A percentile compares a stretch with the other conserved stretches of the same genome.
phyloP scores from a whole-genome alignment of 768 basidiomycete genomes.

The Kwoniella mangroviensis region DNA sequence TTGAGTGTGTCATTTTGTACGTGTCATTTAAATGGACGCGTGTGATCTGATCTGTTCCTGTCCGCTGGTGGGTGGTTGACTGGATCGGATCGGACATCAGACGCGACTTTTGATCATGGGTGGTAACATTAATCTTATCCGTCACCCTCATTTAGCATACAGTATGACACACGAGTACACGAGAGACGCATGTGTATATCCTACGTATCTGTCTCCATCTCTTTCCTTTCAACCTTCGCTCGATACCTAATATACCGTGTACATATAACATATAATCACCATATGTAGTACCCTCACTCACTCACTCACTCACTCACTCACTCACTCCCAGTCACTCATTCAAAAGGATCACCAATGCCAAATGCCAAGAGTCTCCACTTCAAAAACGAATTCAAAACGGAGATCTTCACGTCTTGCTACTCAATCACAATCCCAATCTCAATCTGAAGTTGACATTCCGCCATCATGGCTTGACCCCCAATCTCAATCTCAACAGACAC shows the following conservation, averaged over 20 bases:
- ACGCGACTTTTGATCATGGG: neutral
- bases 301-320: neutral
- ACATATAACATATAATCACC: neutral
- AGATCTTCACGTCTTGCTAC: neutral
- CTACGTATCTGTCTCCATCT: neutral
- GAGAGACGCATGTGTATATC: too few species aligned
- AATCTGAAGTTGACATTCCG: neutral
- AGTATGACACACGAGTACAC: neutral
- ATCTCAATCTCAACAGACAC: constrained; percentile 1
- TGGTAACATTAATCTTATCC: neutral
- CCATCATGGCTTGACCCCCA: neutral
- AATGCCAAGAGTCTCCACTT: neutral
- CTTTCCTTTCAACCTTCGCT: neutral
- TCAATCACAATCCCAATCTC: constrained; percentile 12
- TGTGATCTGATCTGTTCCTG: too few species aligned
- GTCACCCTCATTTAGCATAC: neutral
- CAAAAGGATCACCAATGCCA: neutral
- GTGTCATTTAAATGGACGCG: too few species aligned
- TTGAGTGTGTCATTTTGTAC: too few species aligned
- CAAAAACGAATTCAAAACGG: neutral
- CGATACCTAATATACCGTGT: neutral
- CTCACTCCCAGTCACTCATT: neutral
- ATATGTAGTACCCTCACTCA: neutral
- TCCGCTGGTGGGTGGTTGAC: too few species aligned
- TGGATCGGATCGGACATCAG: neutral